Conservation (phyloP, 306 rosid genomes). For the Glycyrrhiza uralensis region DNA sequence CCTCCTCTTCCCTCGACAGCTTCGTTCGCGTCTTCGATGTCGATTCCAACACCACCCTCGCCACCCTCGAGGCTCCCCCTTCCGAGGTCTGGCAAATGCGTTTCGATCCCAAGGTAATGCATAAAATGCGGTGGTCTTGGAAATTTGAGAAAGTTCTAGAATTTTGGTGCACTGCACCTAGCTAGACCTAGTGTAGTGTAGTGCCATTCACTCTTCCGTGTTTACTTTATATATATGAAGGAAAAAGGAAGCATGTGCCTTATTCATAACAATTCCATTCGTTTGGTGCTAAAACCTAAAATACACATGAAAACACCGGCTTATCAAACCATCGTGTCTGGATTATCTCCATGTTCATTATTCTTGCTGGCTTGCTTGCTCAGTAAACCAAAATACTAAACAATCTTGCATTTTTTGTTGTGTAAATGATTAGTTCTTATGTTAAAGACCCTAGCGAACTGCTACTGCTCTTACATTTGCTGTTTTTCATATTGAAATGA, state of each 20-base stretch:
- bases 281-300: constrained; percentile 2
- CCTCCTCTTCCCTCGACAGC: constrained; percentile 96
- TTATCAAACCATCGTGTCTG: background rate
- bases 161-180: background rate
- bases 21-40: constrained; percentile 86
- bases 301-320: background rate
- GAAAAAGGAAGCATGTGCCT: background rate
- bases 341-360: background rate
- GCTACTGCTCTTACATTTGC: background rate
- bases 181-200: background rate
- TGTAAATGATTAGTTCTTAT: background rate
- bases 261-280: background rate
- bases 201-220: background rate
- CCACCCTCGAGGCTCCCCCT: constrained; percentile 94
- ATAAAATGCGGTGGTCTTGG: too few relatives aligned
- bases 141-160: background rate
- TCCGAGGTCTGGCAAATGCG: constrained; percentile 99
- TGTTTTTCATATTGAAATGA: background rate
- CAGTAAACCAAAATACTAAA: background rate
- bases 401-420: background rate
- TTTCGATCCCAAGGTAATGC: constrained; percentile 88
- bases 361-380: background rate
- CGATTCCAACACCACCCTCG: constrained; percentile 78
- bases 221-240: background rate
- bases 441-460: background rate